Evolutionary conservation across 2,329 filamentous ascomycete species (phyloP).

Genomic region (Nemania sp.): DNA sequence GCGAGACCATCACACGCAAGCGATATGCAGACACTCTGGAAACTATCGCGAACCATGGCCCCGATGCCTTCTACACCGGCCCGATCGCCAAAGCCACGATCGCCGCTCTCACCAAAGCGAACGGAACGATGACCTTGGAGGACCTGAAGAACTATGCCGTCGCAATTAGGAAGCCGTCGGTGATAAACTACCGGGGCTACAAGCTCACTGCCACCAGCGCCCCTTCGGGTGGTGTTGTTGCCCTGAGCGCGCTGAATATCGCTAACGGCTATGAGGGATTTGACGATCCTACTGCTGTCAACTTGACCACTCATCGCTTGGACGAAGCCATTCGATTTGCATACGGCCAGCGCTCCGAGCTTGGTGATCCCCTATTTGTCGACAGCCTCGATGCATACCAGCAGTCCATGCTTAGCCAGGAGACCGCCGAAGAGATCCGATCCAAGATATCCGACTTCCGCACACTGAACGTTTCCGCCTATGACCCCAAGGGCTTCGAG

Average conservation of each 20-base stretch:
- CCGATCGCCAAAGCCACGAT: conserved; percentile 50
- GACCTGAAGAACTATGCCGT: conserved; percentile 79
- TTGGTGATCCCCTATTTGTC: conserved; percentile 79
- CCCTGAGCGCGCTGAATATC: conserved; percentile 74
- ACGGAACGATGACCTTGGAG: conserved; percentile 80
- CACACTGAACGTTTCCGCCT: conserved; percentile 48
- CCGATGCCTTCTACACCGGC: conserved; percentile 51
- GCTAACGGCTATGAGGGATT: conserved; percentile 72
- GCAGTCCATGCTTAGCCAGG: conserved; percentile 66
- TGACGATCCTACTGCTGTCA: conserved; percentile 55
- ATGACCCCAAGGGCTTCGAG: conserved; percentile 53
- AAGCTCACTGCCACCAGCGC: conserved; percentile 70
- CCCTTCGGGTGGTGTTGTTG: conserved; percentile 74
- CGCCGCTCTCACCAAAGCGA: conserved; percentile 61
- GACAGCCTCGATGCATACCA: conserved; percentile 63
- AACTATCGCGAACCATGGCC: conserved; percentile 51
- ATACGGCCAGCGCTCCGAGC: conserved; percentile 71
- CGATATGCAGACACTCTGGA: conserved; percentile 61
- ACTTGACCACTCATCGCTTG: conserved; percentile 75
- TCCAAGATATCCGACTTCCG: conserved; percentile 49
- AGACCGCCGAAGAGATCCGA: conserved; percentile 57
- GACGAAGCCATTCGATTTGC: conserved; percentile 84
- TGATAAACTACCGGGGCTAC: conserved; percentile 70
- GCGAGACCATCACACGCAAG: conserved; percentile 48
- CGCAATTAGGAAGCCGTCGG: conserved; percentile 61